These are phyloP conservation scores for Penicillium lividum DNA, from an alignment of 495 filamentous ascomycete species.

Conservation along the genomic window DNA sequence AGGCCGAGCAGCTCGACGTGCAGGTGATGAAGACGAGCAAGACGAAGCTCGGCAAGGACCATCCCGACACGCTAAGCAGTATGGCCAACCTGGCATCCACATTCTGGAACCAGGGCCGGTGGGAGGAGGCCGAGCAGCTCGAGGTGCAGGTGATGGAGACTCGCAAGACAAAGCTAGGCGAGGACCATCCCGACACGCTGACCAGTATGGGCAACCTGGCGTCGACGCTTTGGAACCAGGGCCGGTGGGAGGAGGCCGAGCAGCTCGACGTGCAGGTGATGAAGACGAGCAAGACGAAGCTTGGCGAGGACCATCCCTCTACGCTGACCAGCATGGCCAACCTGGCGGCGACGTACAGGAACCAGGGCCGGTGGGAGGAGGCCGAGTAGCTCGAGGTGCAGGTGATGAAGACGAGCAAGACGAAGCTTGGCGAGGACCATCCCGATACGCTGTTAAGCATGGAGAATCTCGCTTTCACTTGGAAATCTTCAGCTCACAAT, in stretches of 20 bases:
- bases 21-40: conserved; percentile 4
- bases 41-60: neutral
- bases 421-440: conserved; percentile 9
- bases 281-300: neutral
- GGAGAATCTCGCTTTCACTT: conserved; percentile 12
- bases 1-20: conserved; percentile 1
- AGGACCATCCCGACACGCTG: conserved; percentile 10
- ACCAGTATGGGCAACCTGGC: conserved; percentile 9
- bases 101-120: neutral
- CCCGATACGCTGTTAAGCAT: conserved; percentile 7
- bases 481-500: conserved; percentile 8
- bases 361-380: conserved; percentile 1
- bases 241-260: conserved; percentile 3
- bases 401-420: conserved; percentile 1
- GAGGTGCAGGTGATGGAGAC: conserved; percentile 1
- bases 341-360: neutral
- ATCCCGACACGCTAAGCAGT: neutral
- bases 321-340: conserved; percentile 1
- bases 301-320: neutral
- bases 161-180: neutral
- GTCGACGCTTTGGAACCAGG: too few species aligned
- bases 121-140: neutral
- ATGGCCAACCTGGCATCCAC: conserved; percentile 1
- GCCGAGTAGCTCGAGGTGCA: neutral
- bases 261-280: neutral